A percentile compares a stretch with the other conserved stretches of the same genome.
Conservation (phyloP, 768 basidiomycete genomes). For the Tylopilus intermedius region DNA sequence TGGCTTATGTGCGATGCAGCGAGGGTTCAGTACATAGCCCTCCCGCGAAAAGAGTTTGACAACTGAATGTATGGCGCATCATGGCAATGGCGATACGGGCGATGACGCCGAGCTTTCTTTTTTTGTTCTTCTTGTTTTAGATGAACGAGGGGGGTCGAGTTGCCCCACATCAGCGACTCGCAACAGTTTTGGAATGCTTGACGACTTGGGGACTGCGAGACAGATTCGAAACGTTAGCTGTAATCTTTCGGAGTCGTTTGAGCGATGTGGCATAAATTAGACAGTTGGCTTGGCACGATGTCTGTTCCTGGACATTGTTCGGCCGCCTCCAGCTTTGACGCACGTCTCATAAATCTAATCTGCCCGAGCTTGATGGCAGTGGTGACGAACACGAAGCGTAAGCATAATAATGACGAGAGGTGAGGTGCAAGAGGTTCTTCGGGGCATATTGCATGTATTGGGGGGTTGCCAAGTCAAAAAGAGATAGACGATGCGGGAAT, state of each 20-base stretch:
- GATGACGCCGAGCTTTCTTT: not conserved
- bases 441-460: not conserved
- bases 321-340: not conserved
- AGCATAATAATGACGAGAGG: slow-evolving; percentile 11
- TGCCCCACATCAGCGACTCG: not conserved
- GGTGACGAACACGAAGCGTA: slow-evolving; percentile 5
- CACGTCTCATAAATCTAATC: slow-evolving; percentile 1
- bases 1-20: not conserved
- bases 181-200: not conserved
- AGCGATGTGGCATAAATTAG: not conserved
- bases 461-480: not conserved
- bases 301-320: not conserved
- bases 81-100: not conserved
- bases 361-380: not conserved
- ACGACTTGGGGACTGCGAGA: too few relatives aligned
- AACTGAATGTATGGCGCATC: not conserved
- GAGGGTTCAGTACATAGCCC: too few relatives aligned
- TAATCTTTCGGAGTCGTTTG: too few relatives aligned
- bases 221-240: too few relatives aligned
- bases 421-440: not conserved
- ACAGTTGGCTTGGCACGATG: not conserved
- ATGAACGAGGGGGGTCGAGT: not conserved
- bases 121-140: not conserved
- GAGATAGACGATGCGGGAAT: not conserved
- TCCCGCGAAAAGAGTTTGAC: not conserved